Percentiles rank a stretch among this genome's conserved stretches.
phyloP scores from a whole-genome alignment of 129 eudicot genomes.

The Saussurea involucrata region DNA sequence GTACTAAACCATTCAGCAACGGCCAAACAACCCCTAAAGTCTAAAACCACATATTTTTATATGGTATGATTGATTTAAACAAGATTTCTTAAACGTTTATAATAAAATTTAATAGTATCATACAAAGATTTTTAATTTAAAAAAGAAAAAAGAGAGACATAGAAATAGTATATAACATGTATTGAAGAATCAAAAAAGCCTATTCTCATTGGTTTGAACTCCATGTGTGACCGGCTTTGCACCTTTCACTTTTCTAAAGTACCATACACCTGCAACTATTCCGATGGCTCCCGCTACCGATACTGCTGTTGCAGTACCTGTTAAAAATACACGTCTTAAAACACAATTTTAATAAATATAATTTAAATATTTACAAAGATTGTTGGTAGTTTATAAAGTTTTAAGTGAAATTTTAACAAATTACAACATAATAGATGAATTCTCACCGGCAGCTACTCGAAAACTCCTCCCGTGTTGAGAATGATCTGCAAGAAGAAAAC shows the following conservation, averaged over 20 bases:
- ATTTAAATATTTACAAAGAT: neutral
- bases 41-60: too few species aligned
- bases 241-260: constrained; percentile 68
- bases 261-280: constrained; percentile 83
- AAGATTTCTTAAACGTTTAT: neutral
- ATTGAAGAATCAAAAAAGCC: constrained; percentile 57
- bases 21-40: too few species aligned
- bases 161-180: neutral
- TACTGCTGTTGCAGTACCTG: constrained; percentile 74
- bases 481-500: constrained; percentile 35
- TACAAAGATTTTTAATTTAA: neutral
- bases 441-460: constrained; percentile 59
- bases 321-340: neutral
- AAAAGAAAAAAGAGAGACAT: neutral
- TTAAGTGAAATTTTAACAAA: neutral
- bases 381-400: neutral
- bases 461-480: constrained; percentile 39
- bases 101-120: neutral
- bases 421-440: neutral
- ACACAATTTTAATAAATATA: neutral
- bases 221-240: constrained; percentile 93
- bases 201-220: constrained; percentile 81
- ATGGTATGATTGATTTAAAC: neutral
- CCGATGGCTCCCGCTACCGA: constrained; percentile 86
- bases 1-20: too few species aligned